These are phyloP conservation scores for Simmondsia chinensis DNA, from an alignment of 148 eudicot species.

Conservation along the genomic window DNA sequence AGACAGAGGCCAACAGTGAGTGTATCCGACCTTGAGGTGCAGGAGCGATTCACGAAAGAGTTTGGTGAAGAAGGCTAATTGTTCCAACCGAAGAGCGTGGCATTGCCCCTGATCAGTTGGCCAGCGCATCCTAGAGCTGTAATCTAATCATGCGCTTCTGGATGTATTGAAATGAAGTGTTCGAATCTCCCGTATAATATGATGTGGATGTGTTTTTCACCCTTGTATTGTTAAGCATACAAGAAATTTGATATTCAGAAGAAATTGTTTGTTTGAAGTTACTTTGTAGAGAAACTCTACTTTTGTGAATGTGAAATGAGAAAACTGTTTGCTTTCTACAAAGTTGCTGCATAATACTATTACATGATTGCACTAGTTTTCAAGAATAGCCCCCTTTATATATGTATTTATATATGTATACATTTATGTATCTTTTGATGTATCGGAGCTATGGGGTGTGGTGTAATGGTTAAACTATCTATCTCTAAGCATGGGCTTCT, in stretches of 20 bases:
- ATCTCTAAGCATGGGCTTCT: no score
- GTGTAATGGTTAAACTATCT: no score
- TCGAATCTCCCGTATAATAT: neutral
- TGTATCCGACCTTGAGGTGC: slow-evolving; percentile 85
- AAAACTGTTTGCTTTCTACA: no score
- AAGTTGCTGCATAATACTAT: no score
- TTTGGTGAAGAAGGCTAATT: slow-evolving; percentile 86
- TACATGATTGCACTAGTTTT: no score
- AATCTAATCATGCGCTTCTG: slow-evolving; percentile 13
- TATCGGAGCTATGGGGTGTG: no score
- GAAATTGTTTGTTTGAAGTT: slow-evolving; percentile 9
- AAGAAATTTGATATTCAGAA: slow-evolving; percentile 8
- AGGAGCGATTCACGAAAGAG: slow-evolving; percentile 86
- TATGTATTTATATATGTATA: no score
- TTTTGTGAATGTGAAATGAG: slow-evolving; percentile 13
- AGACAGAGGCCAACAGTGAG: slow-evolving; percentile 96
- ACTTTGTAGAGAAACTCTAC: slow-evolving; percentile 6
- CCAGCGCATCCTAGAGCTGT: slow-evolving; percentile 9
- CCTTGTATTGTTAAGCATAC: slow-evolving; percentile 8
- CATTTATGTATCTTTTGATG: no score
- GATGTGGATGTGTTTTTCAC: neutral
- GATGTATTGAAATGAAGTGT: slow-evolving; percentile 10
- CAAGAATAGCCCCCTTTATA: no score
- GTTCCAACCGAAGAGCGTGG: slow-evolving; percentile 8
- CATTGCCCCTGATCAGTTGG: neutral